Evolutionary conservation across 257 asterid species (phyloP).

Genomic region (Solanum microdontum): DNA sequence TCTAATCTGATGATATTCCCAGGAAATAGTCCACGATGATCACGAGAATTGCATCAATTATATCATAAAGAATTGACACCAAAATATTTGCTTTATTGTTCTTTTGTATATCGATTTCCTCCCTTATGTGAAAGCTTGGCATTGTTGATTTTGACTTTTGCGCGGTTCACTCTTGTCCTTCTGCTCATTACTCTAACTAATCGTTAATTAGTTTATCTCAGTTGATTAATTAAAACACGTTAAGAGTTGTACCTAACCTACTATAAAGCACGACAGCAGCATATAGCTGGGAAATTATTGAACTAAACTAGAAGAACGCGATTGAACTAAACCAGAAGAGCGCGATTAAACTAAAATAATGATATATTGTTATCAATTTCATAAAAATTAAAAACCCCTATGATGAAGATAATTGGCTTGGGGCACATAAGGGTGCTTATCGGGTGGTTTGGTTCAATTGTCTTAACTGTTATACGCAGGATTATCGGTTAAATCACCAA

Average conservation of each 20-base stretch:
- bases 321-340: not conserved
- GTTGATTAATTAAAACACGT: not conserved
- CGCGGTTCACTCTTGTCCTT: not conserved
- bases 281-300: not conserved
- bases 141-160: not conserved
- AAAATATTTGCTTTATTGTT: not conserved
- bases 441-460: not conserved
- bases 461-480: not conserved
- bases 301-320: not conserved
- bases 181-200: not conserved
- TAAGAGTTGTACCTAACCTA: not conserved
- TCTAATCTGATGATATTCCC: not conserved
- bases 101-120: not conserved
- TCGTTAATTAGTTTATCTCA: not conserved
- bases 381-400: not conserved
- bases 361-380: not conserved
- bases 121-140: not conserved
- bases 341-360: not conserved
- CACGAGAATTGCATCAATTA: not conserved
- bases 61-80: not conserved
- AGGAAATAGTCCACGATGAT: not conserved
- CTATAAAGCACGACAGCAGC: not conserved
- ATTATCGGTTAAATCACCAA: slow-evolving; percentile 6
- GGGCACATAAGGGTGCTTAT: not conserved
- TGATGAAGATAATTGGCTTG: not conserved